Evolutionary conservation across 129 eudicot species (phyloP).

Genomic region (Ambrosia trifida): DNA sequence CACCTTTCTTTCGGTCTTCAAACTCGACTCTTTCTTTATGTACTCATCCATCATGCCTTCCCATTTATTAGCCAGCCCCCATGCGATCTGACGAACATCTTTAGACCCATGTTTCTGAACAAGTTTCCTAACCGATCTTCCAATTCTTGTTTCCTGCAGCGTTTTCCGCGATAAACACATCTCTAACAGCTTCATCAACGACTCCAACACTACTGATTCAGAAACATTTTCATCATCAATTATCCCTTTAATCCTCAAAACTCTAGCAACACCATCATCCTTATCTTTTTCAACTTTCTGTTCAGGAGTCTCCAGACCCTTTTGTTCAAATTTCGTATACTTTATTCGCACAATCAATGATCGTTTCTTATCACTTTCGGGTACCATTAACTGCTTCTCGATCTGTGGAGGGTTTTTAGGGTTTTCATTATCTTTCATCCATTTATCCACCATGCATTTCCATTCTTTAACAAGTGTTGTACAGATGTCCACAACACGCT

Average conservation of each 20-base stretch:
- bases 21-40: too few relatives aligned
- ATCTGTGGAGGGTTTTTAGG: too few relatives aligned
- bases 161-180: not conserved
- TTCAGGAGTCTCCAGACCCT: not conserved
- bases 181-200: not conserved
- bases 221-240: not conserved
- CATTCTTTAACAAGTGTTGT: not conserved
- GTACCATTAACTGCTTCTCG: too few relatives aligned
- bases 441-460: not conserved
- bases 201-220: not conserved
- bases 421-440: not conserved
- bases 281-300: too few relatives aligned
- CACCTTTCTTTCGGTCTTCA: too few relatives aligned
- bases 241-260: slow-evolving; percentile 5
- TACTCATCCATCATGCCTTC: not conserved
- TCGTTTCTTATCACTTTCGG: too few relatives aligned
- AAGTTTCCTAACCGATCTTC: not conserved
- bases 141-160: not conserved
- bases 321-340: too few relatives aligned
- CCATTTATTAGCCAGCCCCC: not conserved
- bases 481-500: not conserved
- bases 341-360: too few relatives aligned
- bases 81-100: not conserved
- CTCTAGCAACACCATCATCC: not conserved
- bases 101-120: slow-evolving; percentile 1